Percentiles rank a stretch among this genome's conserved stretches.
Evolutionary conservation across 2,329 filamentous ascomycete genomes (phyloP).

Genomic region (Saccharata proteae): DNA sequence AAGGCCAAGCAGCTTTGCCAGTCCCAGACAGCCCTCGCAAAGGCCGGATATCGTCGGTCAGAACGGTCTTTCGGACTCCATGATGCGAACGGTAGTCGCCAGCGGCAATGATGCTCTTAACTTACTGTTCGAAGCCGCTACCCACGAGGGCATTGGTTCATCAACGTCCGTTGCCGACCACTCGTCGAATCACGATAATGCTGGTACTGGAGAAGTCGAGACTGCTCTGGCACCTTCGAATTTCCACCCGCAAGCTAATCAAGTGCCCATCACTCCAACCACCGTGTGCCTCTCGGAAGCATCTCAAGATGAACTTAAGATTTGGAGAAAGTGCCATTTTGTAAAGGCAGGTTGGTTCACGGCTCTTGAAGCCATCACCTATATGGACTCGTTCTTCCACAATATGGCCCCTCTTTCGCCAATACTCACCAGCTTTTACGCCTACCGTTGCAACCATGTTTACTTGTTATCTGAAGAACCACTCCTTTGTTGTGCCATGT

Average conservation of each 20-base stretch:
- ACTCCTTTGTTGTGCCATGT: conserved; percentile 40
- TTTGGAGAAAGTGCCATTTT: conserved; percentile 40
- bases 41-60: too few species aligned
- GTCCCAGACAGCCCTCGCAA: too few species aligned
- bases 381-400: conserved; percentile 40
- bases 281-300: conserved; percentile 9
- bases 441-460: conserved; percentile 36
- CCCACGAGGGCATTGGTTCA: conserved; percentile 21
- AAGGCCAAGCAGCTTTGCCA: too few species aligned
- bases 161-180: conserved; percentile 12
- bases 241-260: conserved; percentile 23
- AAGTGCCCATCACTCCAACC: conserved; percentile 18
- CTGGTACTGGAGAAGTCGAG: conserved; percentile 14
- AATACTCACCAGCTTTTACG: conserved; percentile 38
- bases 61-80: conserved; percentile 23
- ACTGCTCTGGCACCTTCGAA: conserved; percentile 19
- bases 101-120: conserved; percentile 43
- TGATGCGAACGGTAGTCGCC: conserved; percentile 39
- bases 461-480: conserved; percentile 39
- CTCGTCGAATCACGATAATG: too few species aligned
- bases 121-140: conserved; percentile 40
- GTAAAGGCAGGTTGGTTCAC: conserved; percentile 46
- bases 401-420: conserved; percentile 41
- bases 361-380: conserved; percentile 40
- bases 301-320: conserved; percentile 26